These are phyloP conservation scores for Porcisia deanei DNA, from an alignment of 208 protist genomes.

Conservation along the genomic window DNA sequence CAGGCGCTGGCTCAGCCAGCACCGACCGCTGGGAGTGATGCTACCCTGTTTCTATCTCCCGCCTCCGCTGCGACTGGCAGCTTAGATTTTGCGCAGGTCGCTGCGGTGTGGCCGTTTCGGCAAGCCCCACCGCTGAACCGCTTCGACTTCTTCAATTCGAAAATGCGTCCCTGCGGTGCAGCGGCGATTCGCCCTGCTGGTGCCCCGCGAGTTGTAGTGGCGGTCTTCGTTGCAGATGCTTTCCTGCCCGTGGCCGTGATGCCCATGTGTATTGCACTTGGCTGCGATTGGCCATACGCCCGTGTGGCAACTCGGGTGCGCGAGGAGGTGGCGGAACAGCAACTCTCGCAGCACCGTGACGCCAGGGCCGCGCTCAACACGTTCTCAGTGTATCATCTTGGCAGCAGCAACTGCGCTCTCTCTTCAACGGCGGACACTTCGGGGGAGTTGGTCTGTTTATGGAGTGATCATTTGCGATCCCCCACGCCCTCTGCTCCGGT, in stretches of 20 bases:
- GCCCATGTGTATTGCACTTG: slow-evolving; percentile 48
- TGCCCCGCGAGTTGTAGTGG: slow-evolving; percentile 26
- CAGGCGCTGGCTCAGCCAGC: neutral
- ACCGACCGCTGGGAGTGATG: neutral
- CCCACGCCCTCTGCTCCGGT: neutral
- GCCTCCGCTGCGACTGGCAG: neutral
- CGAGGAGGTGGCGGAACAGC: slow-evolving; percentile 36
- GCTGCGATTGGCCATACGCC: slow-evolving; percentile 42
- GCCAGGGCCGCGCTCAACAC: neutral
- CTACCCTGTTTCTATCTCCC: neutral
- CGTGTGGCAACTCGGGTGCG: slow-evolving; percentile 39
- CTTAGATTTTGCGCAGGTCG: neutral
- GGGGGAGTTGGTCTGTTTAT: neutral
- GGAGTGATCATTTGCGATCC: neutral
- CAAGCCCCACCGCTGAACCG: slow-evolving; percentile 45
- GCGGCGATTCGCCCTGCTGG: slow-evolving; percentile 12
- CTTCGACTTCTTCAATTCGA: slow-evolving; percentile 48
- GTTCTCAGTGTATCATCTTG: slow-evolving; percentile 20
- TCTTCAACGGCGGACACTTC: neutral
- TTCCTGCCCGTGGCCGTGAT: slow-evolving; percentile 21
- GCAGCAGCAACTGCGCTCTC: neutral
- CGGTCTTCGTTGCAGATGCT: slow-evolving; percentile 29
- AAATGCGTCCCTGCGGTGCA: slow-evolving; percentile 38
- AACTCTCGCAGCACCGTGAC: slow-evolving; percentile 7
- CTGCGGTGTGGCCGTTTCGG: slow-evolving; percentile 60